phyloP scores from a whole-genome alignment of 805 yeast species.

The Saccharomyces paradoxus region DNA sequence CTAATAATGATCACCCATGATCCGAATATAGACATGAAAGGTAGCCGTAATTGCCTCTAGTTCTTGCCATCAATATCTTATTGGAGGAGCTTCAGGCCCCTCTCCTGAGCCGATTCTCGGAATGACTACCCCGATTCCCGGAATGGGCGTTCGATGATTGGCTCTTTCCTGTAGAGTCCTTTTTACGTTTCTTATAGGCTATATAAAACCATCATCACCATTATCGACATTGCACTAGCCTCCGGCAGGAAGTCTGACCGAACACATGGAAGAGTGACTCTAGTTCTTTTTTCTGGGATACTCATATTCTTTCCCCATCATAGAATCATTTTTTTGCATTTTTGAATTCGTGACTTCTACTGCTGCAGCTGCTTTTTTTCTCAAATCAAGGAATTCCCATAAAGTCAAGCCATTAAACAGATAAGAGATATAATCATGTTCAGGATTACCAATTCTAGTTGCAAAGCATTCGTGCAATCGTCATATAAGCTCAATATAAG shows the following conservation, averaged over 20 bases:
- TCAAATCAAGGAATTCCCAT: not conserved
- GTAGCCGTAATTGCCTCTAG: not conserved
- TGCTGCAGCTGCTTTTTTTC: not conserved
- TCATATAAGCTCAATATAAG: conserved; percentile 1
- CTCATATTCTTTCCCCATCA: not conserved
- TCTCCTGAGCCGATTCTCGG: not conserved
- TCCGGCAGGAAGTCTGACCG: not conserved
- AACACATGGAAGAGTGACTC: not conserved
- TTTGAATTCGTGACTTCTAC: not conserved
- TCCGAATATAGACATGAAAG: not conserved
- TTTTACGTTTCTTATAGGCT: not conserved
- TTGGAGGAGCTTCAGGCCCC: not conserved
- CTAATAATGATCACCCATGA: not conserved
- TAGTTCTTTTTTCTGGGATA: not conserved
- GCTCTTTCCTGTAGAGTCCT: not conserved
- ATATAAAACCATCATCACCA: not conserved
- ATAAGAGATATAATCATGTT: not conserved
- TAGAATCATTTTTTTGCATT: not conserved
- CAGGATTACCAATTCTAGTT: not conserved
- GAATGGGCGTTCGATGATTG: not conserved
- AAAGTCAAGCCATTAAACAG: not conserved
- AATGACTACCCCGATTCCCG: not conserved
- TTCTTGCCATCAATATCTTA: not conserved
- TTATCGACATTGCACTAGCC: not conserved
- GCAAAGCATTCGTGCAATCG: not conserved